phyloP scores from a whole-genome alignment of 768 basidiomycete species.

The Rhodotorula babjevae region DNA sequence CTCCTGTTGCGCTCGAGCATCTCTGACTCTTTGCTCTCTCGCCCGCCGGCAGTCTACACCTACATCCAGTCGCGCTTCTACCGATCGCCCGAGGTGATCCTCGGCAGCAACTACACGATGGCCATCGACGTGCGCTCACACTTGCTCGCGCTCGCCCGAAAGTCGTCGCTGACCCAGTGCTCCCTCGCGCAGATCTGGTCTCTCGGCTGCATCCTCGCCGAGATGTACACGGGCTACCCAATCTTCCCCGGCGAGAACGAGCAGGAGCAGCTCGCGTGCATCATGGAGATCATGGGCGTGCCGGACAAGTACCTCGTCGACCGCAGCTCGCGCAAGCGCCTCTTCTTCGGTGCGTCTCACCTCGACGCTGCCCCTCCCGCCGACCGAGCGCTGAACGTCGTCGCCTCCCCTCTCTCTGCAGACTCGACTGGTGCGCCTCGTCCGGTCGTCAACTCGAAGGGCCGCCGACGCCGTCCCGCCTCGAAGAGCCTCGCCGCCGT shows the following conservation, averaged over 20 bases:
- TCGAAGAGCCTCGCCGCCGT: slow-evolving; percentile 85
- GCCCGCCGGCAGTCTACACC: slow-evolving; percentile 70
- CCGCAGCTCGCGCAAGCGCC: slow-evolving; percentile 82
- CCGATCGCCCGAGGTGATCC: slow-evolving; percentile 88
- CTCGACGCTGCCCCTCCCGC: neutral
- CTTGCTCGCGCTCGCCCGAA: too few relatives aligned
- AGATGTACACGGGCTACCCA: slow-evolving; percentile 93
- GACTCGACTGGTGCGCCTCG: slow-evolving; percentile 90
- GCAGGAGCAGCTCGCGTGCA: slow-evolving; percentile 94
- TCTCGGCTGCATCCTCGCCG: slow-evolving; percentile 93
- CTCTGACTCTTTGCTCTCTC: neutral
- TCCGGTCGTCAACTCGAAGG: slow-evolving; percentile 92
- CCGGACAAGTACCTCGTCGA: slow-evolving; percentile 95
- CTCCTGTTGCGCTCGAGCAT: neutral
- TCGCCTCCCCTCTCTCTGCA: slow-evolving; percentile 46
- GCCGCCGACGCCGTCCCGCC: slow-evolving; percentile 82
- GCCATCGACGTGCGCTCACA: slow-evolving; percentile 50
- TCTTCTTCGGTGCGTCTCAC: slow-evolving; percentile 78
- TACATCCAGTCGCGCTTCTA: slow-evolving; percentile 99
- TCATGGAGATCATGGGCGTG: slow-evolving; percentile 96
- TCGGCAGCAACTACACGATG: slow-evolving; percentile 99
- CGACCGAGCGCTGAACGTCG: neutral
- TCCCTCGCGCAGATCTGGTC: slow-evolving; percentile 99
- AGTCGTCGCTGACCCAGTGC: too few relatives aligned
- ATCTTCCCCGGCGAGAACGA: slow-evolving; percentile 99